These are phyloP conservation scores for Phymatotrichopsis omnivora DNA, from an alignment of 2,329 filamentous ascomycete species.

Conservation along the genomic window DNA sequence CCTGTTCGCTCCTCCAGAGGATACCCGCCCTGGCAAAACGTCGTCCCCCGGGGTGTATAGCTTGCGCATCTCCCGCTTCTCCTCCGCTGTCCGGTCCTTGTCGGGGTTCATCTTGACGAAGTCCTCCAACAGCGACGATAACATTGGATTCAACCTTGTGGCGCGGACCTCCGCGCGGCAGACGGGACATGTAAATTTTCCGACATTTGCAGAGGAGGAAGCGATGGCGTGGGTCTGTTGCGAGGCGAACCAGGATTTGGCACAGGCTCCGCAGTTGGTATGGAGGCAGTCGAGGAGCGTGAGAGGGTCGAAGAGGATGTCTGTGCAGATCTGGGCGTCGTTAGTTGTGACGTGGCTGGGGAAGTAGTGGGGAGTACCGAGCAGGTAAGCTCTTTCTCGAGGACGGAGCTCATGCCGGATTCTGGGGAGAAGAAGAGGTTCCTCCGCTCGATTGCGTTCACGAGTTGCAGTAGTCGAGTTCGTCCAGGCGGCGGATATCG, in stretches of 20 bases:
- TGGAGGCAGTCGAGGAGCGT: constrained; percentile 89
- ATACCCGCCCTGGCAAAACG: constrained; percentile 51
- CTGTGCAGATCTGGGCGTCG: constrained; percentile 76
- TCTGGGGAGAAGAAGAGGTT: too few relatives aligned
- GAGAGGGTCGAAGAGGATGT: constrained; percentile 81
- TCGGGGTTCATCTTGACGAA: constrained; percentile 70
- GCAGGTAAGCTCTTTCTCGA: constrained; percentile 91
- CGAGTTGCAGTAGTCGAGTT: too few relatives aligned
- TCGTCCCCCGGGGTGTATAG: constrained; percentile 75
- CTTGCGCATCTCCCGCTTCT: constrained; percentile 64
- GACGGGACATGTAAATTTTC: constrained; percentile 75
- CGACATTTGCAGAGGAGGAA: constrained; percentile 34
- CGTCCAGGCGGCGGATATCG: too few relatives aligned
- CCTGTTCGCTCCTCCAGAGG: too few relatives aligned
- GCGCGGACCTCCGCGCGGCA: constrained; percentile 80
- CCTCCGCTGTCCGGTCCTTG: constrained; percentile 56
- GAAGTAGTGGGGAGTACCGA: constrained; percentile 49
- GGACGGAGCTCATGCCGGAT: too few relatives aligned
- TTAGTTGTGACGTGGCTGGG: constrained; percentile 17
- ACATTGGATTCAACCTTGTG: constrained; percentile 80
- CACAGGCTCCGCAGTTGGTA: constrained; percentile 88
- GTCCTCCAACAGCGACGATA: constrained; percentile 83
- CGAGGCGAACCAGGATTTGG: constrained; percentile 90
- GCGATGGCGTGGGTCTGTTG: constrained; percentile 42
- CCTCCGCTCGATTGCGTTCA: too few relatives aligned